Conservation (phyloP, 768 basidiomycete species). For the Russula emetica region DNA sequence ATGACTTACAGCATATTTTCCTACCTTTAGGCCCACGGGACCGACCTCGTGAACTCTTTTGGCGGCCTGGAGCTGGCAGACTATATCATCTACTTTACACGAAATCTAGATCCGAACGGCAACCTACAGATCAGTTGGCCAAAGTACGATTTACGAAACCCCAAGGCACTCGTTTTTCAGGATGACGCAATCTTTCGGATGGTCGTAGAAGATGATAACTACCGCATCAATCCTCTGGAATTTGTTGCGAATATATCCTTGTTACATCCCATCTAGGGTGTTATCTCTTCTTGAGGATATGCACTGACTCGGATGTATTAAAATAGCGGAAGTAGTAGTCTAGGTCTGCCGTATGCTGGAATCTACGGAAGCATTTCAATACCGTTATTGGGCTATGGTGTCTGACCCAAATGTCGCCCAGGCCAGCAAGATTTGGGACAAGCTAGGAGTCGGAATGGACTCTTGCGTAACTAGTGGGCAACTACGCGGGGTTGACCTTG, state of each 20-base stretch:
- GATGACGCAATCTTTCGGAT: slow-evolving; percentile 9
- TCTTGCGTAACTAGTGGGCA: no score
- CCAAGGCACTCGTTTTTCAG: slow-evolving; percentile 11
- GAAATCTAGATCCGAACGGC: slow-evolving; percentile 16
- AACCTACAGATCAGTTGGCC: slow-evolving; percentile 5
- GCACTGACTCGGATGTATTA: background rate
- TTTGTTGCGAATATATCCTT: slow-evolving; percentile 18
- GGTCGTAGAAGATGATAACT: slow-evolving; percentile 5
- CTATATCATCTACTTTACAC: slow-evolving; percentile 17
- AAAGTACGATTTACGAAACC: slow-evolving; percentile 3
- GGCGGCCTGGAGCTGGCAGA: slow-evolving; percentile 2
- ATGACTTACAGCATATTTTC: background rate
- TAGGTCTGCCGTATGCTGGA: background rate
- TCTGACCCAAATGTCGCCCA: background rate
- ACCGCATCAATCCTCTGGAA: slow-evolving; percentile 11
- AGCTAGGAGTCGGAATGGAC: no score
- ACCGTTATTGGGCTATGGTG: background rate
- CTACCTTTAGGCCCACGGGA: slow-evolving; percentile 8
- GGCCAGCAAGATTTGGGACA: no score
- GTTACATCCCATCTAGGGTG: slow-evolving; percentile 15
- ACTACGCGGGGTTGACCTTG: no score
- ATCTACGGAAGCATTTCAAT: background rate
- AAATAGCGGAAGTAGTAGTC: background rate
- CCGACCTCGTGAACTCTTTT: slow-evolving; percentile 18
- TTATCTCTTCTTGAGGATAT: background rate